These are phyloP conservation scores for Phlebopus sp. DNA, from an alignment of 1,284 basidiomycete species.

Conservation along the genomic window DNA sequence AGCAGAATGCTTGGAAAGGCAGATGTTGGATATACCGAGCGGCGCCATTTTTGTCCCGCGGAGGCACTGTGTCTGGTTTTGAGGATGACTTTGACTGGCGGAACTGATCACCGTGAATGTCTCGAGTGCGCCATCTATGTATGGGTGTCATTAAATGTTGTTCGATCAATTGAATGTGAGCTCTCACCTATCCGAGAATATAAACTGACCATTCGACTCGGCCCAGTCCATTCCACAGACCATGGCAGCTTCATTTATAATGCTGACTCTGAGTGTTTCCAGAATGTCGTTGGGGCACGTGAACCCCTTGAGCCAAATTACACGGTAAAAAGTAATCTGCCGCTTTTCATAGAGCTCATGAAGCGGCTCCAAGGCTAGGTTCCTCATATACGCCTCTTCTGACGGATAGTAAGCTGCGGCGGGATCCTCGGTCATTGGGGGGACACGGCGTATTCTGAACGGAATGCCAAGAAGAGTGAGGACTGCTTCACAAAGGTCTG, in stretches of 20 bases:
- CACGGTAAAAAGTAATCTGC: slow-evolving; percentile 80
- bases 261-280: slow-evolving; percentile 87
- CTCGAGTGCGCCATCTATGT: slow-evolving; percentile 86
- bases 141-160: background rate
- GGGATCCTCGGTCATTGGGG: slow-evolving; percentile 86
- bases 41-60: slow-evolving; percentile 77
- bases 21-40: slow-evolving; percentile 85
- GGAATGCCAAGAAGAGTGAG: slow-evolving; percentile 87
- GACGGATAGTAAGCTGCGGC: slow-evolving; percentile 87
- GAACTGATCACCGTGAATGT: slow-evolving; percentile 95
- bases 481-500: slow-evolving; percentile 90
- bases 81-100: slow-evolving; percentile 91
- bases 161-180: background rate
- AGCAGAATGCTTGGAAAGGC: slow-evolving; percentile 96
- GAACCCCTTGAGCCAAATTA: slow-evolving; percentile 96
- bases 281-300: slow-evolving; percentile 95
- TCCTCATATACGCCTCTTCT: slow-evolving; percentile 90
- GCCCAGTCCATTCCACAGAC: slow-evolving; percentile 99
- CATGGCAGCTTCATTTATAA: slow-evolving; percentile 90
- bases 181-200: slow-evolving; percentile 87
- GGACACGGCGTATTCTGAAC: slow-evolving; percentile 84
- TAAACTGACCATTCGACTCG: slow-evolving; percentile 93
- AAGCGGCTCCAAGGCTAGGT: slow-evolving; percentile 88
- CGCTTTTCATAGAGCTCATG: slow-evolving; percentile 75
- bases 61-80: slow-evolving; percentile 86